Base-by-base conservation (phyloP, 140 eudicot genomes). In the Stevia rebaudiana region DNA sequence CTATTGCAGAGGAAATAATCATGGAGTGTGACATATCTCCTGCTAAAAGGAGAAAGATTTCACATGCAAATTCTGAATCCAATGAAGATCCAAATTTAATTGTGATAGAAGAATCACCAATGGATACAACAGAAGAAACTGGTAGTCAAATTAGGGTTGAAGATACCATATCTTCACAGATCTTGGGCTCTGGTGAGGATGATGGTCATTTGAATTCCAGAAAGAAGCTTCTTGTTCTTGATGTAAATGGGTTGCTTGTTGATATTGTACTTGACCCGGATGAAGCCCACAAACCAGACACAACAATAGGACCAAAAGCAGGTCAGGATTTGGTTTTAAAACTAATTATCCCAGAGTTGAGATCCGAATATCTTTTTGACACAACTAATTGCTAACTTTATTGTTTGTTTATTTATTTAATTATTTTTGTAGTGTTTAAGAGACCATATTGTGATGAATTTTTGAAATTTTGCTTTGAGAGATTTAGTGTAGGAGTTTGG, bases 371-470 rank as follows among this genome's bases (percentile, higher is more conserved):
- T n/a, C n/a, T 39, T 18, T 28, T 22, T 67, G 43, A 52, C 30
- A 8, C 65, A 8, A 24, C 40, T 58, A 23, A 40, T 42, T 59
- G 68, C 55, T 63, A 63, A 53, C 58, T 42, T 81, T 16, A 72
- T 39, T 43, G 1, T 54, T 53, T 30, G 5, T 36, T 39, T 43
- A 3, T 54, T 53, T 30, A 5, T 36, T 11, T 36, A 6, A 1
- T 28, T 69, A 15, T 55, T 39, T 0, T 24, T 44, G 76, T 81
- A 90, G 97, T 87, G 65, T 90, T 82, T 65, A 90, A 87, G 82
- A 87, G 97, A 74, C 95, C 97, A 3, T 78, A 67, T 60, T 87
- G 86, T 74, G 88, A 84, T 15, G 97, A 90, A 68, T 90, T 90
- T 76, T 69, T 90, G 65, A 55, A 87, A 43, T 90, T 90, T 73